Base-by-base conservation (phyloP, 169 alveolate species). In the Sarcocystis neurona region DNA sequence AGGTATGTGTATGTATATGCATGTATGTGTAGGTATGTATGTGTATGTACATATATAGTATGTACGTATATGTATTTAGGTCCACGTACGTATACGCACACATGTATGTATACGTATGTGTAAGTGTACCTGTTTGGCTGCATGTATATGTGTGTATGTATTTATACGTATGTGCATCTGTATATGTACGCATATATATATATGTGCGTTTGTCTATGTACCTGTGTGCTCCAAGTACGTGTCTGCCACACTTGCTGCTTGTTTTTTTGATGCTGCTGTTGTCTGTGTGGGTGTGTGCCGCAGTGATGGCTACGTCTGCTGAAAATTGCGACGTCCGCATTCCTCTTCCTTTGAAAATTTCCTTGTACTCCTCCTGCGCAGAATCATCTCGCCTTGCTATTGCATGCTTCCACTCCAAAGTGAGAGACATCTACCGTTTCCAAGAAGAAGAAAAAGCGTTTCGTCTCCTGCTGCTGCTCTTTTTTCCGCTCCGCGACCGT, bases 321-420 rank as follows among this genome's bases (percentile, higher is more conserved):
- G 12, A 12, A 23, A 72, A 34, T 39, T 72, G 82, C 34, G 85
- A 70, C 75, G 78, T 58, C 46, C 72, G 90, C 10, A 46, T 85
- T 30, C 90, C 90, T 72, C 60, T 85, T 15, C 85, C 84, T 2
- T 85, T 85, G 39, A 85, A 85, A 66, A 46, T 63, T 10, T 72
- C 90, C 8, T 77, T 85, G n/a, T 85, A 34, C 68, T 20, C 77
- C 58, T 85, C 90, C 6, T 85, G 90, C 68, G 75, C 78, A 53
- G 56, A 74, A 4, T 44, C 90, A 27, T 44, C 90, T 4, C 53
- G 90, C 12, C 56, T 50, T 30, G 43, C 85, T 18, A 85, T 85
- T 12, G 66, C 90, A 20, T 85, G 44, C 46, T 85, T 85, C 56
- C 90, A 85, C 30, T 44, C 74, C 1, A 41, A 70, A 34, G 90